Evolutionary conservation across 225 moss, liverwort and hornwort genomes (phyloP), one percentile per base, ranked within the genome.

Genomic region (Takakia lepidozioides): DNA sequence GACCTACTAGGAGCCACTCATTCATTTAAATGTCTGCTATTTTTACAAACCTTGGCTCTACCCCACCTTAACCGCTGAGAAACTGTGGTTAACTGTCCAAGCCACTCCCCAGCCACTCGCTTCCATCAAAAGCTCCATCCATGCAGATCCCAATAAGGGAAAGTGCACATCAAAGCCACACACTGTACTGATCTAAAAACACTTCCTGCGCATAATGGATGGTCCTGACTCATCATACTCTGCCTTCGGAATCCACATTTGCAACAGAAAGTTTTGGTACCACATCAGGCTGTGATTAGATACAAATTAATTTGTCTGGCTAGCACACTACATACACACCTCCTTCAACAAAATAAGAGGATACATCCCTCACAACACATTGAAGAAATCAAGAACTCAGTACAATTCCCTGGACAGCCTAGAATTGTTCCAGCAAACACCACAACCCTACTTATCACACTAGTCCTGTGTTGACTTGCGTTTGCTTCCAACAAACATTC

Each of bases 191-290:
- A 48, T 29, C 39, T 56, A 57, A 29, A 57, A 57, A 29, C 57
- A 57, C 46, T 57, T 57, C 57, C 57, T 57, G 55, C 55, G 63
- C 25, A 63, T 55, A 46, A 63, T 63, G 4, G 63, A 55, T 20
- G 63, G 63, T 27, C 63, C 63, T 9, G 63, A 63, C 36, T 63
- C 63, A 10, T 63, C 63, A 38, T 63, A 63, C 55, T 63, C 63
- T 1, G 54, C 26, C 47, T 63, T 63, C 1, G 63, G 24, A 28
- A 63, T 63, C 63, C 63, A 63, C 63, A 63, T 63, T 55, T 63
- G 55, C 42, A n/a, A 15, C 14, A 15, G 13, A 46, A 11, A 46
- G 21, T 20, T 41, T 16, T 5, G 2, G 8, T 16, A 53, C 8
- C 21, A 34, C 2, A 38, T n/a, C n/a, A n/a, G n/a, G n/a, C n/a